phyloP scores from a whole-genome alignment of 257 asterid genomes.

The Salvia rosmarinus region DNA sequence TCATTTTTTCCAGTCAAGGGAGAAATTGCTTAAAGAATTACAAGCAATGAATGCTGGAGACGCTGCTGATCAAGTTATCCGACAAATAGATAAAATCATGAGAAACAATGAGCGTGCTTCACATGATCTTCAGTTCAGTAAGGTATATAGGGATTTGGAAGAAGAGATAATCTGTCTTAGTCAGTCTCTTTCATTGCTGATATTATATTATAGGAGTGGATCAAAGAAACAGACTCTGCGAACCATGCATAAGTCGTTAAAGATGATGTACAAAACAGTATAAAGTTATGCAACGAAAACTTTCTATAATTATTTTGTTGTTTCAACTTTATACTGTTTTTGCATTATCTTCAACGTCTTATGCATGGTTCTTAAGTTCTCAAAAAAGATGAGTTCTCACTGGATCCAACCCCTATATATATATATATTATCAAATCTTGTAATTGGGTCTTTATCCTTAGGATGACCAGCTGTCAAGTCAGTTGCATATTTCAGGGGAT shows the following conservation, averaged over 20 bases:
- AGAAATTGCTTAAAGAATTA: constrained; percentile 75
- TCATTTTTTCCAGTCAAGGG: constrained; percentile 68
- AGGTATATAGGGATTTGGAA: constrained; percentile 50
- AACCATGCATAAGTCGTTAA: too few relatives aligned
- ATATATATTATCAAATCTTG: background rate
- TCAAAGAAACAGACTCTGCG: too few relatives aligned
- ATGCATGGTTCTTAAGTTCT: too few relatives aligned
- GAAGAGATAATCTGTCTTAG: background rate
- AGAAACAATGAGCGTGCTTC: constrained; percentile 80
- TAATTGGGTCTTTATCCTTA: constrained; percentile 39
- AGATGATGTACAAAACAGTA: too few relatives aligned
- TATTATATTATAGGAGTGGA: too few relatives aligned
- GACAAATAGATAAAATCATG: constrained; percentile 87
- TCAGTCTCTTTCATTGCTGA: constrained; percentile 25
- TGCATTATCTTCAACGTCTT: too few relatives aligned
- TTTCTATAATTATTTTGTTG: too few relatives aligned
- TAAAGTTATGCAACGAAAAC: too few relatives aligned
- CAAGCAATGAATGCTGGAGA: constrained; percentile 96
- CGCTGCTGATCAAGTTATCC: constrained; percentile 93
- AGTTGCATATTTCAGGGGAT: constrained; percentile 57
- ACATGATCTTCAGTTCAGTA: constrained; percentile 71
- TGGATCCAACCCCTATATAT: too few relatives aligned
- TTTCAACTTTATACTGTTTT: too few relatives aligned
- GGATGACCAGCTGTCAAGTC: constrained; percentile 73
- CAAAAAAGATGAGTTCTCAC: too few relatives aligned